Evolutionary conservation across 768 basidiomycete species (phyloP), one percentile per base, ranked within the genome.

Genomic region (Tylopilus intermedius): DNA sequence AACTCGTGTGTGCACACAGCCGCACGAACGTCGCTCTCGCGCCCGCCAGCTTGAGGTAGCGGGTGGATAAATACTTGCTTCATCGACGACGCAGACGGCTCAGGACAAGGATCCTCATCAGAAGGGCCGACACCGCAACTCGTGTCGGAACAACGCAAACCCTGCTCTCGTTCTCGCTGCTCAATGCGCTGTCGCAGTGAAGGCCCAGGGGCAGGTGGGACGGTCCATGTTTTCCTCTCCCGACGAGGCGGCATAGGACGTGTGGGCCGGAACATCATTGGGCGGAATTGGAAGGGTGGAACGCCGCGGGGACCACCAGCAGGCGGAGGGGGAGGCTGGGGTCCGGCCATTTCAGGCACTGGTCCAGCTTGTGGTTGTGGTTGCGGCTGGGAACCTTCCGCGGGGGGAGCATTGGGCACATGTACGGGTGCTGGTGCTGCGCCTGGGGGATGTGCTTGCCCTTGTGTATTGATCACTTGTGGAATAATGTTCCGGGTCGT

Each of bases 121-220:
- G 80, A 82, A 7, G 86, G 86, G 0, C 87, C 89, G 27, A 89
- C 64, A 2, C 86, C 86, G 66, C 89, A 91, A 54, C 80, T 82
- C 27, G 82, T 69, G 60, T 90, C 88, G 37, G 72, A 79, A 64
- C 89, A 91, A 45, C 89, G 74, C 59, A 88, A 62, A 1, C 86
- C 88, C 21, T 79, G 76, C 63, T 88, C 86, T 21, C 83, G 78
- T 67, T 90, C 89, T 50, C 79, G 75, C 53, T 78, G 76, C 66
- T 91, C 89, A 15, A 91, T 74, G 6, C 82, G 79, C 65, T 90
- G 81, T 26, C 89, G 84, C 41, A 90, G 69, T 6, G 87, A 86
- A 32, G 75, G 76, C 0, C 88, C 88, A 2, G 87, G 86, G 0
- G 84, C 72, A 1, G 82, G 69, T 0, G 87, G 87, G 1, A 76